A percentile compares a stretch with the other conserved stretches of the same genome.
Conservation (phyloP, 2,329 filamentous ascomycete species). For the Stagonosporopsis cucurbitacearum region DNA sequence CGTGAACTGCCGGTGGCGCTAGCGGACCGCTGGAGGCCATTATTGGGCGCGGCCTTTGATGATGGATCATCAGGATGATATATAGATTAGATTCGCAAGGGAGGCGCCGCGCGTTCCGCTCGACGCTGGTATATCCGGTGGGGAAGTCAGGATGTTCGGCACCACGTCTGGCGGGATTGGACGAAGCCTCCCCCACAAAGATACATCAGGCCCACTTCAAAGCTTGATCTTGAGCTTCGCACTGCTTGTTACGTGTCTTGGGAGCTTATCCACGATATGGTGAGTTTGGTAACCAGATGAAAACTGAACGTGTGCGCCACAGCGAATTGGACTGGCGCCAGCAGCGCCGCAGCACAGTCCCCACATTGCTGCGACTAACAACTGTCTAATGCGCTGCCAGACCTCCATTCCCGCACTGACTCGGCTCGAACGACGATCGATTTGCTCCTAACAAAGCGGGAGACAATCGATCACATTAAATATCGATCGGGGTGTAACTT, state of each 20-base stretch:
- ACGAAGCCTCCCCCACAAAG: background rate
- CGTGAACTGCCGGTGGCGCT: slow-evolving; percentile 6
- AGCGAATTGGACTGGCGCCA: background rate
- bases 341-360: slow-evolving; percentile 2
- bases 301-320: background rate
- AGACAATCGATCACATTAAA: too few species aligned
- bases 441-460: too few species aligned
- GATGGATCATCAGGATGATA: slow-evolving; percentile 4
- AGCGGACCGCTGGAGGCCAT: slow-evolving; percentile 2
- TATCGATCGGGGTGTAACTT: too few species aligned
- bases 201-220: background rate
- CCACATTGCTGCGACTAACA: background rate
- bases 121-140: background rate
- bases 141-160: slow-evolving; percentile 3
- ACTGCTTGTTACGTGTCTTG: slow-evolving; percentile 10
- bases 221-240: slow-evolving; percentile 5
- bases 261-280: too few species aligned
- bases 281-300: slow-evolving; percentile 1
- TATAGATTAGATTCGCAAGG: background rate
- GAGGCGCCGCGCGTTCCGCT: slow-evolving; percentile 5
- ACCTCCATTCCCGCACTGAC: background rate
- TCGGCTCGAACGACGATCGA: background rate
- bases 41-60: slow-evolving; percentile 1
- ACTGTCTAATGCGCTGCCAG: background rate
- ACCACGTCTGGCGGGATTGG: background rate